These are phyloP conservation scores for Claviceps sp. DNA, from an alignment of 2,329 filamentous ascomycete species.

Conservation along the genomic window DNA sequence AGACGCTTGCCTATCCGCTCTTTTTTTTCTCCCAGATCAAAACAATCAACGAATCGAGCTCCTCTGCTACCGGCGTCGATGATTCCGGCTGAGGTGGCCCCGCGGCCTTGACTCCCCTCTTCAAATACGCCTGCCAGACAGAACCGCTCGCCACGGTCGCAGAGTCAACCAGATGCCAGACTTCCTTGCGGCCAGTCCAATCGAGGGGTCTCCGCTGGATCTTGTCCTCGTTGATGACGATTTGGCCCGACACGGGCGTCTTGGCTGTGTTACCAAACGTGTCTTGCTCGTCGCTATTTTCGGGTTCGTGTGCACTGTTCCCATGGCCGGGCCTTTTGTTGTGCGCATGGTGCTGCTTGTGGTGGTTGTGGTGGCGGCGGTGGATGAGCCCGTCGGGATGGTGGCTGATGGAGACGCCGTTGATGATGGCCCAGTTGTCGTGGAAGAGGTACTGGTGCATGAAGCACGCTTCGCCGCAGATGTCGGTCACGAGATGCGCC, in stretches of 20 bases:
- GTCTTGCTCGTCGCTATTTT: background rate
- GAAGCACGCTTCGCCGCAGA: conserved; percentile 33
- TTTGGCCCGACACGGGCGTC: conserved; percentile 12
- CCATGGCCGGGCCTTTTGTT: no score
- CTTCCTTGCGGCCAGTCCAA: conserved; percentile 22
- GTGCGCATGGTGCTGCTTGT: background rate
- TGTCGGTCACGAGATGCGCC: conserved; percentile 27
- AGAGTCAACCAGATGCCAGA: conserved; percentile 29
- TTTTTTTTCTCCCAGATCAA: conserved; percentile 23
- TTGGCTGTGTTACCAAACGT: conserved; percentile 4
- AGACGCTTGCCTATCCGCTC: background rate
- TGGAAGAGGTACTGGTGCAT: conserved; percentile 32
- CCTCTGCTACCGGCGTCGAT: conserved; percentile 8
- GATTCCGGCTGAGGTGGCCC: conserved; percentile 7
- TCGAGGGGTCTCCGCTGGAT: conserved; percentile 19
- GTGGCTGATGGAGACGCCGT: conserved; percentile 30
- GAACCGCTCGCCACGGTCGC: conserved; percentile 20
- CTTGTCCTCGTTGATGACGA: conserved; percentile 19
- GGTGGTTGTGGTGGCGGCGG: background rate
- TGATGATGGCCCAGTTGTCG: conserved; percentile 34
- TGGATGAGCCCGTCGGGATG: conserved; percentile 24
- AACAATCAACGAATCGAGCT: conserved; percentile 26
- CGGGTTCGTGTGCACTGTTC: background rate
- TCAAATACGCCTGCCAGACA: conserved; percentile 35
- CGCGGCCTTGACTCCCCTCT: conserved; percentile 11